Base-by-base conservation (phyloP, 305 asterid genomes). In the Fraxinus dipetala region DNA sequence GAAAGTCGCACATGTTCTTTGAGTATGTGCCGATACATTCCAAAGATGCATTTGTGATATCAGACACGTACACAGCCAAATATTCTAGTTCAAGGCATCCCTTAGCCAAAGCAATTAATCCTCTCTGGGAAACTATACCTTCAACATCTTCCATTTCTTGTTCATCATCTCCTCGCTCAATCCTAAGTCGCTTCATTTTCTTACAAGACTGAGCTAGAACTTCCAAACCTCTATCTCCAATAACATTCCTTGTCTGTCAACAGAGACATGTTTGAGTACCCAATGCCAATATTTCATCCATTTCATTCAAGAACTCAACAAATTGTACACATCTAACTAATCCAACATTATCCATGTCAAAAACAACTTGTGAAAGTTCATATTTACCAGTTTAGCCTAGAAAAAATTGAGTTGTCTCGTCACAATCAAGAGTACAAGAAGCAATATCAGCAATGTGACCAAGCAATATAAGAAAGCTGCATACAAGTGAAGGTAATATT, bases 221-320 rank as follows among this genome's bases (percentile, higher is more conserved):
- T 85, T 90, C 98, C 91, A 96, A 74, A 69, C 99, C 98, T 88
- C 98, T 87, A 80, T 96, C 98, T 80, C 99, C 99, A 32, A 96
- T 89, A 18, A 93, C 98, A 80, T 94, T 93, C 87, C 97, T 92
- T 1, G 96, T 81, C 98, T 94, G 93, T 84, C 36, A 75, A 79
- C 32, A 32, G 30, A 59, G 76, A 4, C 34, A 24, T 22, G 26
- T 78, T 16, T 54, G 38, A 38, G 36, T 18, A 72, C 48, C 28
- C 8, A 18, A 34, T 22, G 48, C 4, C 18, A 79, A 31, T 3
- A 31, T 32, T 79, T 24, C 11, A 24, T 31, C n/a, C 28, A 20
- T 36, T 28, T 70, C 11, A 78, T 67, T 30, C 38, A 14, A 67
- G 74, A 28, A 67, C 8, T 28, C 74, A 67, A 30, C 13, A 22